Percentiles rank a stretch among this genome's conserved stretches.
These are phyloP conservation scores for Epicoccum sorghinum DNA, from an alignment of 2,329 filamentous ascomycete species.

Conservation along the genomic window DNA sequence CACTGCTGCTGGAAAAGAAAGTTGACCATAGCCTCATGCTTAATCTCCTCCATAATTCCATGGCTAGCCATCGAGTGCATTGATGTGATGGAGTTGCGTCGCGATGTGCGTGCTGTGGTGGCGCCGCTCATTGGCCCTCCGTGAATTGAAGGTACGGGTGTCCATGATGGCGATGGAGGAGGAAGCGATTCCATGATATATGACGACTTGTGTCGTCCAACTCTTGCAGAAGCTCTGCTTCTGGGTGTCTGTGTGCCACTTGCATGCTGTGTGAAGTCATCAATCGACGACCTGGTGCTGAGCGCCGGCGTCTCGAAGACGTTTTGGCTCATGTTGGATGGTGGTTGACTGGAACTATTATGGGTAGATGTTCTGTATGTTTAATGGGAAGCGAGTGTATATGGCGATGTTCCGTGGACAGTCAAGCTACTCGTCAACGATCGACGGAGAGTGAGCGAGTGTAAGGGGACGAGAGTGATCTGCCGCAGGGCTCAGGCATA, in stretches of 20 bases:
- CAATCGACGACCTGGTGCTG: slow-evolving; percentile 12
- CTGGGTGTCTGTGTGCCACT: slow-evolving; percentile 12
- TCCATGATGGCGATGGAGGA: slow-evolving; percentile 21
- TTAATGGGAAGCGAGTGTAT: slow-evolving; percentile 6
- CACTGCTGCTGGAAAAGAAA: slow-evolving; percentile 83
- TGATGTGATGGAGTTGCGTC: slow-evolving; percentile 27
- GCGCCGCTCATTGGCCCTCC: slow-evolving; percentile 8
- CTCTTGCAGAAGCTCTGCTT: slow-evolving; percentile 12
- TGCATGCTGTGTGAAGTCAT: slow-evolving; percentile 10
- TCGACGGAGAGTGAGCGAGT: slow-evolving; percentile 13
- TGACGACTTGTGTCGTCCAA: slow-evolving; percentile 23
- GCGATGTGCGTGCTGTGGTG: slow-evolving; percentile 23
- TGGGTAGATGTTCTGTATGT: slow-evolving; percentile 2
- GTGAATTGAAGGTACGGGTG: slow-evolving; percentile 12
- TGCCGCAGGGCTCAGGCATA: slow-evolving; percentile 7
- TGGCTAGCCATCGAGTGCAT: slow-evolving; percentile 16
- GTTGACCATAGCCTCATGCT: slow-evolving; percentile 83
- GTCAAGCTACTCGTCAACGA: slow-evolving; percentile 9
- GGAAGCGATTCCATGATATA: slow-evolving; percentile 19
- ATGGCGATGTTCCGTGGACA: slow-evolving; percentile 1
- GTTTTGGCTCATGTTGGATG: slow-evolving; percentile 10
- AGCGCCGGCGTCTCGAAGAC: slow-evolving; percentile 16
- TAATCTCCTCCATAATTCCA: slow-evolving; percentile 65
- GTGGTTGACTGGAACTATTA: background rate
- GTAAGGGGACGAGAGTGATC: slow-evolving; percentile 6